Conservation (phyloP, 177 flowering plant species). For the Tripterygium wilfordii region DNA sequence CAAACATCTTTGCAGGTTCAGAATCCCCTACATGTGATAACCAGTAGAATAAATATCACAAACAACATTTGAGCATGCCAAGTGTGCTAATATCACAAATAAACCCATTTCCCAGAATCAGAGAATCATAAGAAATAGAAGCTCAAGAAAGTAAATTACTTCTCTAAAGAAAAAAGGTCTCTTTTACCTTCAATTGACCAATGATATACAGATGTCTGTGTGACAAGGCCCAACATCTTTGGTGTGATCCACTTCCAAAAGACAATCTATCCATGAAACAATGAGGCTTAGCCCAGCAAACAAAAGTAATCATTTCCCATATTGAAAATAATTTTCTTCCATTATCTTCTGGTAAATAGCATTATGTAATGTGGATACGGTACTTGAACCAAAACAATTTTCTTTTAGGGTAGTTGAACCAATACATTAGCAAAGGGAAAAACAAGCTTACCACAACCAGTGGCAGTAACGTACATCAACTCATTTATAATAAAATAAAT, state of each 20-base stretch:
- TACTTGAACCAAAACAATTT: no score
- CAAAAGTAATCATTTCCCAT: neutral
- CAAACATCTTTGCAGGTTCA: slow-evolving; percentile 93
- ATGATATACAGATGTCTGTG: slow-evolving; percentile 93
- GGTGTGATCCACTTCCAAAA: slow-evolving; percentile 99
- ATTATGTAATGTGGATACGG: no score
- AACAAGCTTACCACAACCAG: no score
- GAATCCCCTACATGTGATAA: slow-evolving; percentile 61
- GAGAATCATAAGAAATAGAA: neutral
- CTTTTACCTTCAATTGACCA: slow-evolving; percentile 92
- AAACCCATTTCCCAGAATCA: no score
- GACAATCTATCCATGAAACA: slow-evolving; percentile 48
- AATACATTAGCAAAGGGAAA: no score
- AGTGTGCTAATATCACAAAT: no score
- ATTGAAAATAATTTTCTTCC: no score
- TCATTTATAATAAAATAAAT: neutral
- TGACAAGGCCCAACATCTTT: slow-evolving; percentile 86
- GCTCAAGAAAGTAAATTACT: no score
- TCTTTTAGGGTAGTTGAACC: no score
- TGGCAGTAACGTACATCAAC: no score
- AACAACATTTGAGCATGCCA: no score
- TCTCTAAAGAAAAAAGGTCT: neutral
- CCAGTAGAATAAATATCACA: neutral
- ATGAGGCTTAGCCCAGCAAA: neutral
- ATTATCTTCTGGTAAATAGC: no score